Percentiles rank a stretch among this genome's conserved stretches.
These are phyloP conservation scores for Apiospora saccharicola DNA, from an alignment of 2,329 filamentous ascomycete genomes.

Conservation along the genomic window DNA sequence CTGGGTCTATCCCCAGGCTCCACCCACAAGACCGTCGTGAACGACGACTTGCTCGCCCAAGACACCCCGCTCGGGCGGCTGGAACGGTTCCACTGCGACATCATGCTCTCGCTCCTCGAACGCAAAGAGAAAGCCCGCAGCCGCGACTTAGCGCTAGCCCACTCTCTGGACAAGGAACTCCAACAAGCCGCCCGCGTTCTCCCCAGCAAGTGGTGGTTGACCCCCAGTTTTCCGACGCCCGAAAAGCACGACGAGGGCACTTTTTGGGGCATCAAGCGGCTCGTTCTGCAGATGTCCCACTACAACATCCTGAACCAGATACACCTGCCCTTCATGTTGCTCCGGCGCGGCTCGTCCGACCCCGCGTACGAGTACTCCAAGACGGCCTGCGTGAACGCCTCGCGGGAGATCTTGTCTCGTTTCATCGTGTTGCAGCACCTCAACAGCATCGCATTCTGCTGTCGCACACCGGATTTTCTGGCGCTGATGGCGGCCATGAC, in stretches of 20 bases:
- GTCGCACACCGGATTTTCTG: slow-evolving; percentile 48
- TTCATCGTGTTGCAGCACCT: slow-evolving; percentile 44
- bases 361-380: slow-evolving; percentile 43
- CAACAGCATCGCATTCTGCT: slow-evolving; percentile 40
- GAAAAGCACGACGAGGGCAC: slow-evolving; percentile 25
- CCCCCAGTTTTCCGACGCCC: background rate
- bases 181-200: slow-evolving; percentile 31
- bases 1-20: slow-evolving; percentile 50
- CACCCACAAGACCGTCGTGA: slow-evolving; percentile 24
- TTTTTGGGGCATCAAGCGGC: slow-evolving; percentile 39
- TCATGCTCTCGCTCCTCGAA: background rate
- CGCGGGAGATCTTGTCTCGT: slow-evolving; percentile 48
- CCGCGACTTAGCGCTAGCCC: slow-evolving; percentile 25
- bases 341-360: slow-evolving; percentile 35
- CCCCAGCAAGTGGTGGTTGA: slow-evolving; percentile 3
- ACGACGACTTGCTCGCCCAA: background rate
- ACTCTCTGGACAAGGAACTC: slow-evolving; percentile 25
- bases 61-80: background rate
- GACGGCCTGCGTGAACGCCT: slow-evolving; percentile 47
- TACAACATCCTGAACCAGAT: slow-evolving; percentile 49
- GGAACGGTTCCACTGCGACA: background rate
- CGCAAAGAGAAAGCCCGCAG: background rate
- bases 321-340: slow-evolving; percentile 52
- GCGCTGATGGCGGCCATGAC: slow-evolving; percentile 45
- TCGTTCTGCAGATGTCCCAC: slow-evolving; percentile 48